A percentile compares a stretch with the other conserved stretches of the same genome.
Conservation (phyloP, 345 rosid species). For the Linum lewisii region DNA sequence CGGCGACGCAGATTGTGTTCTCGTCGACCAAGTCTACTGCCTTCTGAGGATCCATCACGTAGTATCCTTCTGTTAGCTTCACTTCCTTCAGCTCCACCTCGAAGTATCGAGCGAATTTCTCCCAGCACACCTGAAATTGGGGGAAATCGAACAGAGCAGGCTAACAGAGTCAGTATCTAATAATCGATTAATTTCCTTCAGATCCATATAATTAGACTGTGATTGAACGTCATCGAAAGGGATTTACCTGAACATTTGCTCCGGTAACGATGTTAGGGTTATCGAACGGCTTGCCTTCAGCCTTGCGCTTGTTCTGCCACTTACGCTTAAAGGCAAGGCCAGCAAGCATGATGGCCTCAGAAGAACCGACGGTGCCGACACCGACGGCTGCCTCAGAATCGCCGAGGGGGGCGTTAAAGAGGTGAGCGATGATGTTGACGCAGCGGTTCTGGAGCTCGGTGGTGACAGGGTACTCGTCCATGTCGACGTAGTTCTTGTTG, state of each 20-base stretch:
- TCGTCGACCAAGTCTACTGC: constrained; percentile 8
- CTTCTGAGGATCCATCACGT: constrained; percentile 7
- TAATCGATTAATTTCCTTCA: too few species aligned
- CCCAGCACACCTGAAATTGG: constrained; percentile 6
- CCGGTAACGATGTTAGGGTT: constrained; percentile 5
- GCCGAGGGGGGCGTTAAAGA: constrained; percentile 2
- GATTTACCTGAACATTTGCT: constrained; percentile 2
- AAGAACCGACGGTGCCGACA: constrained; percentile 1
- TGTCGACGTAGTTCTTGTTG: constrained; percentile 1
- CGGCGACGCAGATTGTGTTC: constrained; percentile 10
- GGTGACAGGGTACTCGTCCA: constrained; percentile 1
- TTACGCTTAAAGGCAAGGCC: constrained; percentile 2
- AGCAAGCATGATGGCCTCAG: constrained; percentile 3
- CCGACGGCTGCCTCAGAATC: not conserved
- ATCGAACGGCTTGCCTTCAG: not conserved
- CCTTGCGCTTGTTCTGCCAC: constrained; percentile 4
- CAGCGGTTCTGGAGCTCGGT: constrained; percentile 6
- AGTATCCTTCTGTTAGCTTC: constrained; percentile 7
- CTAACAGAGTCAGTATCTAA: not conserved
- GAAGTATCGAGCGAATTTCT: constrained; percentile 9
- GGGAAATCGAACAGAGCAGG: not conserved
- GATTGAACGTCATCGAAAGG: too few species aligned
- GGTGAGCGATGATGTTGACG: constrained; percentile 5
- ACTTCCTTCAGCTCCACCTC: constrained; percentile 11
- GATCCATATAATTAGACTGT: too few species aligned